These are phyloP conservation scores for Calamus simplicifolius DNA, from an alignment of 176 grass and related monocot genomes.

Conservation along the genomic window DNA sequence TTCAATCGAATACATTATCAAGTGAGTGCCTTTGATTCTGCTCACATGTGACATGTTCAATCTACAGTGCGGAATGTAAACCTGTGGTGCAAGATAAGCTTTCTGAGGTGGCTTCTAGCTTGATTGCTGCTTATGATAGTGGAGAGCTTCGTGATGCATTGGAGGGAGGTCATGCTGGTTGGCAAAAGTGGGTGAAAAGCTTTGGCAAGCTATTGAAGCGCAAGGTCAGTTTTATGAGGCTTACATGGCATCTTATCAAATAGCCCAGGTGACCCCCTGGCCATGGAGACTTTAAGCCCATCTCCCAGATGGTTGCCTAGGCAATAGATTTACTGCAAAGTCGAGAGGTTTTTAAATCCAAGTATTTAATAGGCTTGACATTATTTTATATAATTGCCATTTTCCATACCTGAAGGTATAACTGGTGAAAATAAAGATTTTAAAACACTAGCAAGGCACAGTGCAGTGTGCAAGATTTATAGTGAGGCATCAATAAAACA, in stretches of 20 bases:
- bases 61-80: conserved; percentile 73
- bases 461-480: too few relatives aligned
- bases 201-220: conserved; percentile 77
- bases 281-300: too few relatives aligned
- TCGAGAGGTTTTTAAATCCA: too few relatives aligned
- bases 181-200: conserved; percentile 83
- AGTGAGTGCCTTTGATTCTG: conserved; percentile 13
- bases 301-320: too few relatives aligned
- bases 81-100: conserved; percentile 85
- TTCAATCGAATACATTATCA: not conserved
- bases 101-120: conserved; percentile 51
- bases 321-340: too few relatives aligned
- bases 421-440: too few relatives aligned
- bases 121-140: conserved; percentile 68
- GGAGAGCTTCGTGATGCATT: conserved; percentile 70
- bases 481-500: too few relatives aligned
- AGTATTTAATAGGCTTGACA: too few relatives aligned
- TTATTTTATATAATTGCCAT: too few relatives aligned
- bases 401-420: too few relatives aligned
- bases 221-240: conserved; percentile 39
- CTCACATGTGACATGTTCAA: not conserved
- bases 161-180: conserved; percentile 62
- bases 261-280: too few relatives aligned
- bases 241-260: not conserved
- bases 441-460: too few relatives aligned